These are phyloP conservation scores for Clavispora santaluciae DNA, from an alignment of 805 yeast genomes.

Conservation along the genomic window DNA sequence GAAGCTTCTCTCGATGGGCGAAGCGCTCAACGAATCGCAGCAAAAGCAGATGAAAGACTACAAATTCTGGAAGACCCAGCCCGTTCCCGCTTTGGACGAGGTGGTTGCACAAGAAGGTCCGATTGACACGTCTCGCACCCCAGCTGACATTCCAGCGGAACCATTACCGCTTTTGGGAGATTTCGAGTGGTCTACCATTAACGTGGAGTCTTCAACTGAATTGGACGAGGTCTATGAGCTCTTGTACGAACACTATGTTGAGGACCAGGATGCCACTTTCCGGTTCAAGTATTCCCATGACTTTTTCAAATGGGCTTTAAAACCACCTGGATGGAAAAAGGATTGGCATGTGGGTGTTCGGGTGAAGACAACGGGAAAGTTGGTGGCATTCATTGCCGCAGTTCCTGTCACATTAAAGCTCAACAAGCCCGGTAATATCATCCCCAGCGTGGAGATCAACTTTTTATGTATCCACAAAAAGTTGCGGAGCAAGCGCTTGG, in stretches of 20 bases:
- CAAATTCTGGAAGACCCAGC: slow-evolving; percentile 98
- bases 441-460: slow-evolving; percentile 82
- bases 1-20: slow-evolving; percentile 48
- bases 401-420: slow-evolving; percentile 71
- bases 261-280: slow-evolving; percentile 87
- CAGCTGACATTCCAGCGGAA: slow-evolving; percentile 63
- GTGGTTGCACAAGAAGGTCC: slow-evolving; percentile 69
- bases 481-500: slow-evolving; percentile 85
- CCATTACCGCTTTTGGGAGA: slow-evolving; percentile 72
- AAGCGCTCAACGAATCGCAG: slow-evolving; percentile 52
- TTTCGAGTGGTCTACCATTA: slow-evolving; percentile 86
- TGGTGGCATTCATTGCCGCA: slow-evolving; percentile 91
- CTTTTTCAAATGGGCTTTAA: slow-evolving; percentile 88
- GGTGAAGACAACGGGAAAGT: slow-evolving; percentile 66
- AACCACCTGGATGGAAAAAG: slow-evolving; percentile 85
- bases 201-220: slow-evolving; percentile 48
- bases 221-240: slow-evolving; percentile 75
- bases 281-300: slow-evolving; percentile 82
- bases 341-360: slow-evolving; percentile 96
- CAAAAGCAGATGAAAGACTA: slow-evolving; percentile 69
- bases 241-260: slow-evolving; percentile 87
- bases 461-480: slow-evolving; percentile 93
- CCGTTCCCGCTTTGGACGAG: slow-evolving; percentile 78
- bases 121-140: slow-evolving; percentile 61
- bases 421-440: slow-evolving; percentile 39